phyloP scores from a whole-genome alignment of 805 yeast species.

The Wickerhamomyces rabaulensis region DNA sequence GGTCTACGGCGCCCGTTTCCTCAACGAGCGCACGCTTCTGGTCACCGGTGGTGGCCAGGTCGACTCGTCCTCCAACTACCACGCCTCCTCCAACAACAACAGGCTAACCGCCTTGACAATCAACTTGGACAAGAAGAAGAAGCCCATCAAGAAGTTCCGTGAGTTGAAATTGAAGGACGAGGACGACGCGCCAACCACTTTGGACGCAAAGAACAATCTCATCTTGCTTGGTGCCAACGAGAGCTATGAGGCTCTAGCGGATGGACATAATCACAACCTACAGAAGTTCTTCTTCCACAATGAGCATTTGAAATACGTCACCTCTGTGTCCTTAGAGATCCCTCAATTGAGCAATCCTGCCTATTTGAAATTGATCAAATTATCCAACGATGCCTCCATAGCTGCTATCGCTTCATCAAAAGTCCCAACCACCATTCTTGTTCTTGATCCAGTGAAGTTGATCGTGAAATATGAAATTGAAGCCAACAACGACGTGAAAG shows the following conservation, averaged over 20 bases:
- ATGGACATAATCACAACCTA: constrained; percentile 60
- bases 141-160: constrained; percentile 57
- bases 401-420: constrained; percentile 72
- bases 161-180: constrained; percentile 58
- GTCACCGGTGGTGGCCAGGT: constrained; percentile 79
- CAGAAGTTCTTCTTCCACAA: constrained; percentile 62
- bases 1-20: constrained; percentile 71
- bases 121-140: constrained; percentile 45
- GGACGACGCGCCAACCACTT: constrained; percentile 81
- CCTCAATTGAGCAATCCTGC: constrained; percentile 27
- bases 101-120: constrained; percentile 69
- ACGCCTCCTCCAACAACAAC: constrained; percentile 32
- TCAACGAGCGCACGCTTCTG: constrained; percentile 55
- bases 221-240: constrained; percentile 81
- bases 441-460: constrained; percentile 54
- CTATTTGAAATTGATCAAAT: constrained; percentile 54
- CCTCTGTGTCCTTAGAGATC: constrained; percentile 54
- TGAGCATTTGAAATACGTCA: constrained; percentile 63
- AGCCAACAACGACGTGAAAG: constrained; percentile 55
- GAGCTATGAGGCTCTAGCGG: constrained; percentile 49
- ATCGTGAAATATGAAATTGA: constrained; percentile 52
- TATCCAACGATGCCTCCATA: constrained; percentile 53
- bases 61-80: constrained; percentile 33
- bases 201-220: constrained; percentile 50
- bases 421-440: constrained; percentile 59